These are phyloP conservation scores for Rhodotorula sp. DNA, from an alignment of 1,284 basidiomycete species.

Conservation along the genomic window DNA sequence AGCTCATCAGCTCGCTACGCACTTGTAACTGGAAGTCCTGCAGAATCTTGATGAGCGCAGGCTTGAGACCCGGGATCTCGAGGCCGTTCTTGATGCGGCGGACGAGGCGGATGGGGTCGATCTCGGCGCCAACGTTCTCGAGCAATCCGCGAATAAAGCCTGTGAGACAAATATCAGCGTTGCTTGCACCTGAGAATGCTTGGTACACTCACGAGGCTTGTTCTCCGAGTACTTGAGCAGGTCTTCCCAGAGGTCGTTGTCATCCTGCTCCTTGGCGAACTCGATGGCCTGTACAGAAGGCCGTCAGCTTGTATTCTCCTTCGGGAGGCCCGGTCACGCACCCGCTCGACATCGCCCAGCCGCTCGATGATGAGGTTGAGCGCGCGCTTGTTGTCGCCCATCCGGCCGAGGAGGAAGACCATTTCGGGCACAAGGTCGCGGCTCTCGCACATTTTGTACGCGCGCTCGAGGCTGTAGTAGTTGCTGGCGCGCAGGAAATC, in stretches of 20 bases:
- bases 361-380: slow-evolving; percentile 93
- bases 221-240: slow-evolving; percentile 91
- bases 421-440: slow-evolving; percentile 89
- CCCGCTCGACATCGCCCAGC: slow-evolving; percentile 84
- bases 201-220: slow-evolving; percentile 64
- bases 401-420: slow-evolving; percentile 94
- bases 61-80: slow-evolving; percentile 91
- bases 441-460: slow-evolving; percentile 80
- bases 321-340: slow-evolving; percentile 42
- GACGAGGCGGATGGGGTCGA: slow-evolving; percentile 91
- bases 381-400: slow-evolving; percentile 96
- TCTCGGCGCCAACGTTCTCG: slow-evolving; percentile 90
- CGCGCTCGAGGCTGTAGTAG: slow-evolving; percentile 85
- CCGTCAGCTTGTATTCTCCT: background rate
- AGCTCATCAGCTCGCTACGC: slow-evolving; percentile 9
- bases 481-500: slow-evolving; percentile 88
- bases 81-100: slow-evolving; percentile 91
- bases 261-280: slow-evolving; percentile 95
- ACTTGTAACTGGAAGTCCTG: slow-evolving; percentile 85
- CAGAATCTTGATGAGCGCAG: slow-evolving; percentile 91
- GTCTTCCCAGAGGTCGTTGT: slow-evolving; percentile 98
- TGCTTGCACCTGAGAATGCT: background rate
- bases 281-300: slow-evolving; percentile 60
- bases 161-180: slow-evolving; percentile 44
- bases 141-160: slow-evolving; percentile 87